Percentiles rank a stretch among this genome's conserved stretches.
These are phyloP conservation scores for Prinsepia uniflora DNA, from an alignment of 306 rosid species.

Conservation along the genomic window DNA sequence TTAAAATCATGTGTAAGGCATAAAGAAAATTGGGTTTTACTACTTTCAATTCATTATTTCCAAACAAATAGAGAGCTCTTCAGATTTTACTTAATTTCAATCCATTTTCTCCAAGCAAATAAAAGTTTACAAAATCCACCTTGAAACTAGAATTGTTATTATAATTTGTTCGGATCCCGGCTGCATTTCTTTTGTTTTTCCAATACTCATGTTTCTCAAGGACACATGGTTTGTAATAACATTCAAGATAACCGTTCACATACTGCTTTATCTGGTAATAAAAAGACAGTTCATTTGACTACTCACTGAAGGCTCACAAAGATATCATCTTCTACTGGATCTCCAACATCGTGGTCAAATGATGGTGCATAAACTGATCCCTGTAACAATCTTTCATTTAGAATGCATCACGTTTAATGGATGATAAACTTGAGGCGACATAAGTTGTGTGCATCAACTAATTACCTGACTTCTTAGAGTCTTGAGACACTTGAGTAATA, in stretches of 20 bases:
- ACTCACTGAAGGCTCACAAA: conserved; percentile 76
- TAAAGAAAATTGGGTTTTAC: not conserved
- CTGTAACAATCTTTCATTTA: conserved; percentile 47
- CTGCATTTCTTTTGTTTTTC: no score
- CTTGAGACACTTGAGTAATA: conserved; percentile 59
- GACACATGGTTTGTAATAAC: no score
- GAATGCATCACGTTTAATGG: conserved; percentile 21
- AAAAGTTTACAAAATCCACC: no score
- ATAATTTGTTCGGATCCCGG: no score
- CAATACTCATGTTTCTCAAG: no score
- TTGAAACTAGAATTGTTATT: no score
- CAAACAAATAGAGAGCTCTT: not conserved
- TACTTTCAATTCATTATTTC: not conserved
- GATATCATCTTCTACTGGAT: conserved; percentile 84
- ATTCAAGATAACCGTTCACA: not conserved
- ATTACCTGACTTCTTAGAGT: conserved; percentile 65
- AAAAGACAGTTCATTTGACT: conserved; percentile 7
- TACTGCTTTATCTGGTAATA: not conserved
- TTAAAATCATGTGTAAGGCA: not conserved
- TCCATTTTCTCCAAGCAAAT: no score
- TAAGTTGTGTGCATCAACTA: conserved; percentile 26
- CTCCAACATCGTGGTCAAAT: conserved; percentile 91
- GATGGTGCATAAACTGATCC: conserved; percentile 90
- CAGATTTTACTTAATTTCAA: no score
- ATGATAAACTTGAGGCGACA: not conserved